A percentile compares a stretch with the other conserved stretches of the same genome.
Evolutionary conservation across 768 basidiomycete genomes (phyloP).

Genomic region (Lentinus brumalis): DNA sequence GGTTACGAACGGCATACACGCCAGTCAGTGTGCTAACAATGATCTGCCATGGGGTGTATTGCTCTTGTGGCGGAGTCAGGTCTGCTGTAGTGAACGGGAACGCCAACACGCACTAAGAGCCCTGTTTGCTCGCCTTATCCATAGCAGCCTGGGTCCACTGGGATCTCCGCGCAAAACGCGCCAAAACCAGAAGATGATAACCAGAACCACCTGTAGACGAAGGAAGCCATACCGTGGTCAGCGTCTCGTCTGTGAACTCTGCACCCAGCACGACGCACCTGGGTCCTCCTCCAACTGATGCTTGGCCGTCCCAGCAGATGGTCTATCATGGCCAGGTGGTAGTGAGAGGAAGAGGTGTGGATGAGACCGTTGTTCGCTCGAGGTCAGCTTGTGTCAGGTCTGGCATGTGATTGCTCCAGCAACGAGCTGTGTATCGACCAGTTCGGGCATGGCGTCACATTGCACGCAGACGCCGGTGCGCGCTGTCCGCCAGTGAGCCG

Average conservation of each 20-base stretch:
- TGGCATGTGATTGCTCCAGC: constrained; percentile 17
- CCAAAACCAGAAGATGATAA: constrained; percentile 92
- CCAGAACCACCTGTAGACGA: constrained; percentile 73
- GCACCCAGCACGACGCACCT: constrained; percentile 45
- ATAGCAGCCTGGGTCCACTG: constrained; percentile 65
- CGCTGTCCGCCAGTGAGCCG: background rate
- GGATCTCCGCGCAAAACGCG: constrained; percentile 67
- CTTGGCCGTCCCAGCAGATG: constrained; percentile 87
- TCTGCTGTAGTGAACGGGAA: background rate
- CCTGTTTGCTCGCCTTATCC: constrained; percentile 61
- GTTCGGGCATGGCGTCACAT: constrained; percentile 1
- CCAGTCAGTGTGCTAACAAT: constrained; percentile 83
- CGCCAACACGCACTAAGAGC: constrained; percentile 52
- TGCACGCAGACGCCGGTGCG: background rate
- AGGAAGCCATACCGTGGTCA: background rate
- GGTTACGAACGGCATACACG: constrained; percentile 80
- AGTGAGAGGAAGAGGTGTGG: constrained; percentile 10
- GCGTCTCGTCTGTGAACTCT: background rate
- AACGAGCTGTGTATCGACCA: constrained; percentile 10
- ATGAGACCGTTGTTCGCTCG: background rate
- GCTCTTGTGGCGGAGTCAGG: constrained; percentile 43
- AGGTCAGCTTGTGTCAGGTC: background rate
- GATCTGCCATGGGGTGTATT: constrained; percentile 96
- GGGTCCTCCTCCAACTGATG: constrained; percentile 86
- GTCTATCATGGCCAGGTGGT: constrained; percentile 74